Base-by-base conservation (phyloP, 208 protist species). In the Crithidia bombi region DNA sequence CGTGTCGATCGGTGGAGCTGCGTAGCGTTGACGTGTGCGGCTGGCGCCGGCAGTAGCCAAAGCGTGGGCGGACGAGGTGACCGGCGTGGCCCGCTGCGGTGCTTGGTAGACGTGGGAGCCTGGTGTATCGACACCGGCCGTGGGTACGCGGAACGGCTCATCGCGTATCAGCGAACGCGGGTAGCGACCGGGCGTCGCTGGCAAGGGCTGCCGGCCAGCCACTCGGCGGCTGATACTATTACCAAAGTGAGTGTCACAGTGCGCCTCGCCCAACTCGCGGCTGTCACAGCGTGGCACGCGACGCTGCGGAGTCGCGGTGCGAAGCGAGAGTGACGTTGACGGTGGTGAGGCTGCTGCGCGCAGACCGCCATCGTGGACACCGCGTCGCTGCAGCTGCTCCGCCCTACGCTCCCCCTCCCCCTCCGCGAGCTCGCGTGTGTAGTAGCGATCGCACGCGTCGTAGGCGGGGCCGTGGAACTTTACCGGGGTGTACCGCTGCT, bases 361-460 rank as follows among this genome's bases (percentile, higher is more conserved):
- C 3, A 51, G 17, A 14, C 14, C 46, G 46, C 28, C 21, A 23
- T 28, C 41, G 36, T 41, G 36, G 9, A 38, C 26, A 35, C 49
- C 39, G 32, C 21, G 38, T 14, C 55, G 33, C 41, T 54, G 46
- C 30, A 21, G 10, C 25, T 17, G 52, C 44, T 30, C 38, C 62
- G 54, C 59, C 17, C 54, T 17, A 4, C 30, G 52, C 49, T 65
- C 44, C 21, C 55, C 56, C 46, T 71, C 36, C 11, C 52, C 43
- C 12, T 54, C 73, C 23, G 44, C 33, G 23, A 74, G 51, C 38
- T 55, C 63, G 11, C 73, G 61, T 1, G 46, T 26, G 47, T 63
- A 69, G 47, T 82, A 80, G 11, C 72, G 68, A 21, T 82, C 81
- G 47, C 75, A 81, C 23, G 70, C 68, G 52, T 79, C 81, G 59